Evolutionary conservation across 2,329 filamentous ascomycete genomes (phyloP), one percentile per base, ranked within the genome.

Genomic region (Rhinocladiella similis): DNA sequence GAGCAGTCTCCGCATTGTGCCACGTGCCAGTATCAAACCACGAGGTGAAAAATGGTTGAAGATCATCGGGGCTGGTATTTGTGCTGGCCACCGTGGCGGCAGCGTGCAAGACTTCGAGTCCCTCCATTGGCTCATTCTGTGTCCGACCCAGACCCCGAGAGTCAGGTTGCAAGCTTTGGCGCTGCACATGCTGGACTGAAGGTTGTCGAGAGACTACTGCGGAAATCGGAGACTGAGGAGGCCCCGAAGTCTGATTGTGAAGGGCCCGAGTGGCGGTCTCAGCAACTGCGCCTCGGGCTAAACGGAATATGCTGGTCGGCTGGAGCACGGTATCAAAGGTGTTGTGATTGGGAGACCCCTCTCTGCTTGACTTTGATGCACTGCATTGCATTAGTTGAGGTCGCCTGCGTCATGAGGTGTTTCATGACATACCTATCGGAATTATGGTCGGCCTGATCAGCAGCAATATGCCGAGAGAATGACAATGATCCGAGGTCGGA

Each of bases 1-100:
- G 39, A 20, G 42, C 54, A 14, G 54, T 57, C 20, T 57, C 54
- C 19, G 54, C 49, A 20, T 48, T 42, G 35, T 57, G 54, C 48
- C 54, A 57, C 14, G 27, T 52, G 14, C 41, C 54, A 35, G 43
- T 33, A 27, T 57, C 54, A 42, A 57, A 57, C 27, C 54, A 47
- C 3, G 54, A 22, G 4, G 54, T 36, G 42, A 57, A 53, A 49
- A 57, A 57, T 1, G 35, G 50, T 20, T 53, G 48, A 19, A 46
- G 47, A 20, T 57, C 29, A 33, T 33, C 29, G 6, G 29, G 6
- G 29, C 49, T 10, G 47, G 54, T 38, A 53, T 53, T 47, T 29
- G 38, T 22, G 22, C 48, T n/a, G 42, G 42, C 35, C 38, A 42
- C 14, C 47, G 54, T 27, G 41, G 47, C 20, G 53, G 38, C 6